phyloP scores from a whole-genome alignment of 164 flowering plant genomes.

The Platanus orientalis region DNA sequence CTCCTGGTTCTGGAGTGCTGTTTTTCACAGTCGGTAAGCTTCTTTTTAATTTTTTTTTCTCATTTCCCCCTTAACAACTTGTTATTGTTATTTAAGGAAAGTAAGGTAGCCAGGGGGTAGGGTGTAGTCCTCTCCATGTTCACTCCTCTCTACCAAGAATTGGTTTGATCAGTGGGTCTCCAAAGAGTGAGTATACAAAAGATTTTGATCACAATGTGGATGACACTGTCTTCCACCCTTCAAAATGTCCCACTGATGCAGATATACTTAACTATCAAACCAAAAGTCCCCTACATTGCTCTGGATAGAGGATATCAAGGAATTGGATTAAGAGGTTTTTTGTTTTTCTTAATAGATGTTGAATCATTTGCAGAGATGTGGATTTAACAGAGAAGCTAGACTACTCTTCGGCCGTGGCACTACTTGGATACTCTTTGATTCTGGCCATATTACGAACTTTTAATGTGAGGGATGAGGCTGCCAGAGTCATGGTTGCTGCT shows the following conservation, averaged over 20 bases:
- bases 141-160: neutral
- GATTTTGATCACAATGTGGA: neutral
- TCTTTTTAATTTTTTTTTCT: constrained; percentile 3
- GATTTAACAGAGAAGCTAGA: constrained; percentile 77
- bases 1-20: constrained; percentile 91
- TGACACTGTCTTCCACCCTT: neutral
- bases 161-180: neutral
- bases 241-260: too few relatives aligned
- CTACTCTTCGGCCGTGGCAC: constrained; percentile 73
- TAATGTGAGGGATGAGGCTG: constrained; percentile 66
- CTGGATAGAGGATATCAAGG: too few relatives aligned
- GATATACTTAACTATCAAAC: too few relatives aligned
- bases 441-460: constrained; percentile 60
- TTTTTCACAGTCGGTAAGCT: constrained; percentile 78
- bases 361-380: constrained; percentile 55
- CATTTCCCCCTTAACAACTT: neutral
- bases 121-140: neutral
- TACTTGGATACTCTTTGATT: constrained; percentile 62
- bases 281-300: too few relatives aligned
- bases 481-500: constrained; percentile 85
- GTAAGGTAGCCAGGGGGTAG: neutral
- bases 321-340: too few relatives aligned
- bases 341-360: neutral
- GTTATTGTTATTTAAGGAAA: neutral
- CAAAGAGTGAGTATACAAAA: neutral